Percentiles rank a stretch among this genome's conserved stretches.
Evolutionary conservation across 176 grass and related monocot genomes (phyloP).

Genomic region (Carex littledalei): DNA sequence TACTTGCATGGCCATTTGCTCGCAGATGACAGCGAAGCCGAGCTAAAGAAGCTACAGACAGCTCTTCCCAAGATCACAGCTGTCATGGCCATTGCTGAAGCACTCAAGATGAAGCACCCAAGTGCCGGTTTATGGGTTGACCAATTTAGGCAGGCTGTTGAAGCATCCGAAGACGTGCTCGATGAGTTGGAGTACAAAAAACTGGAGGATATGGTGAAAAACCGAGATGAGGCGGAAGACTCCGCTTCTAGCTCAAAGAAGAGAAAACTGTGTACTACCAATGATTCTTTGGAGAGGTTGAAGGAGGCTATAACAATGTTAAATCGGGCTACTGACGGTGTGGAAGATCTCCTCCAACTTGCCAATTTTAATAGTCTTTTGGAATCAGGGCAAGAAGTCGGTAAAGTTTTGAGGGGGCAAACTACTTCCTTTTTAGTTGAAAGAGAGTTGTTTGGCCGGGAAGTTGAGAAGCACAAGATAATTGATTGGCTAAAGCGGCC

Average conservation of each 20-base stretch:
- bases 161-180: slow-evolving; percentile 21
- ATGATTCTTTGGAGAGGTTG: neutral
- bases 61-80: neutral
- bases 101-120: neutral
- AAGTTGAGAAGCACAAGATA: neutral
- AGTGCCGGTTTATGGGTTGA: neutral
- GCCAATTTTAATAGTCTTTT: neutral
- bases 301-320: neutral
- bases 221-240: neutral
- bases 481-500: neutral
- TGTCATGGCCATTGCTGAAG: neutral
- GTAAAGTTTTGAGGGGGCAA: neutral
- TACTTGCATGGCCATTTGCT: too few relatives aligned
- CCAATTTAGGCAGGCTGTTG: neutral
- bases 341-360: neutral
- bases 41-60: neutral
- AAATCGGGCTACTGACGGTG: neutral
- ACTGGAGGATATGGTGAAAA: neutral
- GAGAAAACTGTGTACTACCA: neutral
- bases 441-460: neutral
- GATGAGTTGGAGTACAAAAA: neutral
- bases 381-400: neutral
- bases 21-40: neutral
- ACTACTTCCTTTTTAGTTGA: neutral
- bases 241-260: neutral